Conservation (phyloP, 2,329 filamentous ascomycete species). For the Fusarium heterosporum region DNA sequence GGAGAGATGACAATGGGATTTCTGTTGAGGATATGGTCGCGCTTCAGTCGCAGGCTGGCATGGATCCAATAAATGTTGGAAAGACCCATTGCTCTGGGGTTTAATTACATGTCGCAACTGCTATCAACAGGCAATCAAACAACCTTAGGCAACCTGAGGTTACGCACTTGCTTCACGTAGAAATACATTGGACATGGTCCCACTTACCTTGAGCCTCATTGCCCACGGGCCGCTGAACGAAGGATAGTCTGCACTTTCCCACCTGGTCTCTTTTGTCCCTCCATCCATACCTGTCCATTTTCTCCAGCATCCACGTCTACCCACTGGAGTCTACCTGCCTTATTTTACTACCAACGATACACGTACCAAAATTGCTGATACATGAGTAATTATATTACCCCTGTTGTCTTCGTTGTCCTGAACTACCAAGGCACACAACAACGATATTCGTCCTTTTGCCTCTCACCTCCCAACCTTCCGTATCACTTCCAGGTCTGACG, state of each 20-base stretch:
- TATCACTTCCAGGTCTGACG: not conserved
- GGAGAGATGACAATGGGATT: not conserved
- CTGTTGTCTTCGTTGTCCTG: too few species aligned
- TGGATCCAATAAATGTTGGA: not conserved
- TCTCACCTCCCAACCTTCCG: not conserved
- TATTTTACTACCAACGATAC: too few species aligned
- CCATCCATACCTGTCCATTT: too few species aligned
- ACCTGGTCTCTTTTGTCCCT: not conserved
- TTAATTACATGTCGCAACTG: not conserved
- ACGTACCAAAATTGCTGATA: too few species aligned
- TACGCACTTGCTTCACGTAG: not conserved
- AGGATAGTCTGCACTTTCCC: not conserved
- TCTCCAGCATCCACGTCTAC: too few species aligned
- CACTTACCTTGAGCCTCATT: not conserved
- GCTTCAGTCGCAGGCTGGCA: not conserved
- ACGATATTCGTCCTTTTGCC: not conserved
- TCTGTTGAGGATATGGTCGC: not conserved
- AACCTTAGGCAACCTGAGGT: not conserved
- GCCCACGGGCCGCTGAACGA: not conserved
- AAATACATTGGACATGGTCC: not conserved
- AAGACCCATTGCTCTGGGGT: not conserved
- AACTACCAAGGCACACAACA: too few species aligned
- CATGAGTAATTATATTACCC: too few species aligned
- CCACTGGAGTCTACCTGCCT: too few species aligned
- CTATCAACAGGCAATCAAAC: not conserved